Base-by-base conservation (phyloP, 768 basidiomycete species). In the Podaxis pistillaris region DNA sequence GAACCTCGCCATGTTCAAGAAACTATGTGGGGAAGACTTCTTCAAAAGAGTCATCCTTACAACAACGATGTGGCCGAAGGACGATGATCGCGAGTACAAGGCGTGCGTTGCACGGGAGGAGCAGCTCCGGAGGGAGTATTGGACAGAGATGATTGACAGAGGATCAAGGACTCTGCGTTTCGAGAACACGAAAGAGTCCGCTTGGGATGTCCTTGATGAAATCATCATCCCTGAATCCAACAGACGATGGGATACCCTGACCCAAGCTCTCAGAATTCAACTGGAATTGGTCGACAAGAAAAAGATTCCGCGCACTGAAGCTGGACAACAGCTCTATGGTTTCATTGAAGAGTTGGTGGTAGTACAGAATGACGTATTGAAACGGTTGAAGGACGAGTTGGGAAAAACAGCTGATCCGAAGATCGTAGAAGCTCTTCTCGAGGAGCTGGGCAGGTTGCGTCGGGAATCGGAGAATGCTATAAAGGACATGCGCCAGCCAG, bases 1-100 rank as follows among this genome's bases (percentile, higher is more conserved):
- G 44, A 58, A 57, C 51, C 50, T 63, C n/a, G 37, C 28, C 2
- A 61, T 64, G 58, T 66, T 66, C 30, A 58, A 61, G n/a, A 13
- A 33, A 15, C 72, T 73, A 68, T 66, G 67, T 22, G 58, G 58
- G 7, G 19, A 51, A 17, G 28, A 38, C 7, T 59, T 51, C 24
- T 59, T 33, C 19, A 3, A n/a, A 15, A 13, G 19, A 2, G 44
- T 46, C n/a, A 1, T 24, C 51, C 11, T 64, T 41, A 41, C 50
- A 46, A 26, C 40, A 40, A 33, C 22, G 3, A 24, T 59, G 50
- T 38, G 37, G 53, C 52, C 17, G 0, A 4, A 60, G 1, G n/a
- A 15, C 2, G 54, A 5, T 2, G 54, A 37, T 4, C 22, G 1
- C 0, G 54, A 22, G 6, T n/a, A 55, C n/a, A n/a, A n/a, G n/a